phyloP scores from a whole-genome alignment of 345 rosid genomes.

The Dovyalis caffra region DNA sequence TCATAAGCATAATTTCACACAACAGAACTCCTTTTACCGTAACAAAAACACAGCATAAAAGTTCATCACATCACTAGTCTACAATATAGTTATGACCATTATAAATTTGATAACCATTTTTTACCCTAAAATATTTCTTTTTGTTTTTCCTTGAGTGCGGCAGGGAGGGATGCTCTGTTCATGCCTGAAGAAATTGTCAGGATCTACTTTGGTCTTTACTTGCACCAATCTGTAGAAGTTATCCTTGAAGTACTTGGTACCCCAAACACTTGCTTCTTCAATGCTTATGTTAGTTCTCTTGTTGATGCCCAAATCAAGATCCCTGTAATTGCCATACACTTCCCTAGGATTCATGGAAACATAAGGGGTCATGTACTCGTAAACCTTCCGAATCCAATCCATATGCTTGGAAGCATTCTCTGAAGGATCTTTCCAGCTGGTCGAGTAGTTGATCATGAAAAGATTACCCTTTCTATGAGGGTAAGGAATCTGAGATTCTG shows the following conservation, averaged over 20 bases:
- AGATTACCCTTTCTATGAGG: too few species aligned
- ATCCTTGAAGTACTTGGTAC: slow-evolving; percentile 16
- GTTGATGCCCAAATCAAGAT: slow-evolving; percentile 19
- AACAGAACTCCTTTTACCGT: too few species aligned
- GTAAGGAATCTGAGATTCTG: too few species aligned
- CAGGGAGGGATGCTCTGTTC: slow-evolving; percentile 20
- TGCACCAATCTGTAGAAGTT: slow-evolving; percentile 8
- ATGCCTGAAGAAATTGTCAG: slow-evolving; percentile 20
- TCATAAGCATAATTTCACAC: too few species aligned
- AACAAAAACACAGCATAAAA: too few species aligned
- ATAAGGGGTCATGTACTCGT: slow-evolving; percentile 16
- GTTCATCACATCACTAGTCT: too few species aligned
- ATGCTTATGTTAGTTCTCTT: background rate
- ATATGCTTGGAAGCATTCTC: too few species aligned
- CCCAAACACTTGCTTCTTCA: slow-evolving; percentile 7
- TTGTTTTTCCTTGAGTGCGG: background rate
- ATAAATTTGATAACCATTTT: too few species aligned
- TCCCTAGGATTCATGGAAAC: slow-evolving; percentile 13
- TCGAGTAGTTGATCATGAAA: too few species aligned
- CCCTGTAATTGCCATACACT: slow-evolving; percentile 18
- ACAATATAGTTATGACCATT: too few species aligned
- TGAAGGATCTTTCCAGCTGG: too few species aligned
- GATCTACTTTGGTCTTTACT: slow-evolving; percentile 21
- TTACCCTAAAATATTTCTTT: background rate
- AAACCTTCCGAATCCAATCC: slow-evolving; percentile 9